Evolutionary conservation across 2,329 filamentous ascomycete genomes (phyloP).

Genomic region (Talaromyces sp.): DNA sequence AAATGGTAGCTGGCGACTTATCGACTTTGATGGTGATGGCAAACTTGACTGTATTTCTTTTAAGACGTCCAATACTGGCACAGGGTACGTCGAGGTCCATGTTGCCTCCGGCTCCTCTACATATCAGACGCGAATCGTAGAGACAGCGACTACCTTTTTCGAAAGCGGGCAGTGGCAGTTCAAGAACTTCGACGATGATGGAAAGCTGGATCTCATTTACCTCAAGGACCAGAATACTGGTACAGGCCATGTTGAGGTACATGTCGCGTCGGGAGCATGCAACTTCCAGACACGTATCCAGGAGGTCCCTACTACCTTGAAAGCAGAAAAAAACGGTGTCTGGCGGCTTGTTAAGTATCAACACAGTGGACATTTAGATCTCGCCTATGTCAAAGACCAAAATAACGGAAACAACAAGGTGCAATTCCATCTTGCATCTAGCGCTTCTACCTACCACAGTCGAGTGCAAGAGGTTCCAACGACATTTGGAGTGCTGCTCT

Average conservation of each 20-base stretch:
- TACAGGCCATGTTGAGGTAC: constrained; percentile 19
- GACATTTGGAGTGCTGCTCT: constrained; percentile 54
- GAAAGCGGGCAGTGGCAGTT: constrained; percentile 20
- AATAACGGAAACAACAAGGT: constrained; percentile 15
- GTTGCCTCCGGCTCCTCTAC: constrained; percentile 19
- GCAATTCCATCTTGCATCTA: constrained; percentile 16
- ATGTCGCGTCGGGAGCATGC: constrained; percentile 20
- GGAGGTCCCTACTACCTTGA: constrained; percentile 17
- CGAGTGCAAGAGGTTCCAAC: constrained; percentile 63
- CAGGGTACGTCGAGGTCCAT: constrained; percentile 20
- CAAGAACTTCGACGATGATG: constrained; percentile 19
- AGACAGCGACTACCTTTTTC: constrained; percentile 58
- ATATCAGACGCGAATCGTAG: constrained; percentile 56
- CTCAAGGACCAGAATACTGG: constrained; percentile 21
- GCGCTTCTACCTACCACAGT: constrained; percentile 26
- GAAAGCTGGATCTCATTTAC: constrained; percentile 20
- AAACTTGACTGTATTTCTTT: constrained; percentile 20
- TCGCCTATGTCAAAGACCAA: constrained; percentile 15
- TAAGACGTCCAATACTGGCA: constrained; percentile 20
- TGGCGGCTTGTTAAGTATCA: constrained; percentile 13
- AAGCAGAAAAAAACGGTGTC: constrained; percentile 14
- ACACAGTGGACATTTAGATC: constrained; percentile 7
- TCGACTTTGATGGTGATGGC: constrained; percentile 19
- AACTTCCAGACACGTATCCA: constrained; percentile 19
- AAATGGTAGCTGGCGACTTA: constrained; percentile 19